A percentile compares a stretch with the other conserved stretches of the same genome.
phyloP scores from a whole-genome alignment of 1,284 basidiomycete species.

The Wallemia mellicola region DNA sequence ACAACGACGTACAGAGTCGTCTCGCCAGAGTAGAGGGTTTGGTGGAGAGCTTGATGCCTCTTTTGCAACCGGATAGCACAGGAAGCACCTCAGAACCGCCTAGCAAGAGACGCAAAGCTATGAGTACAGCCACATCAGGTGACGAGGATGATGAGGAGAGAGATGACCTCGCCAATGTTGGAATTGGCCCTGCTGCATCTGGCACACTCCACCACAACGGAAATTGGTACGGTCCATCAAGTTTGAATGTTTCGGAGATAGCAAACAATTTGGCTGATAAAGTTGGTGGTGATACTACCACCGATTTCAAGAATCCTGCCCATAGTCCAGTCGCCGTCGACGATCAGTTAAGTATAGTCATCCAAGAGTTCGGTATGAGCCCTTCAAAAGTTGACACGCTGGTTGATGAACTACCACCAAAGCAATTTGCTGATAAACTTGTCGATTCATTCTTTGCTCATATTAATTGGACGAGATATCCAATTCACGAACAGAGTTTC shows the following conservation, averaged over 20 bases:
- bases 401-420: not conserved
- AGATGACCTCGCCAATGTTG: not conserved
- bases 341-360: not conserved
- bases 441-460: not conserved
- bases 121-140: not conserved
- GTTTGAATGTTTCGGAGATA: not conserved
- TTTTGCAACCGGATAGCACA: not conserved
- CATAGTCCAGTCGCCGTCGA: not conserved
- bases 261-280: not conserved
- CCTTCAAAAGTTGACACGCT: not conserved
- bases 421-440: not conserved
- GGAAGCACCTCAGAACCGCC: not conserved
- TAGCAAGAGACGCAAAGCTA: not conserved
- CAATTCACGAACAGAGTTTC: not conserved
- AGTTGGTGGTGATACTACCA: not conserved
- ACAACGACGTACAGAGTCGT: not conserved
- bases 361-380: not conserved
- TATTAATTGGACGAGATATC: not conserved
- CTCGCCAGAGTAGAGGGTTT: not conserved
- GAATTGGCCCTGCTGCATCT: not conserved
- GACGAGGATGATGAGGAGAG: not conserved
- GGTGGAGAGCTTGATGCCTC: not conserved
- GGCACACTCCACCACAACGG: not conserved
- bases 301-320: not conserved
- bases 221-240: not conserved